Evolutionary conservation across 192 early-diverging fungal genomes (phyloP), one percentile per base, ranked within the genome.

Genomic region (Backusella sp.): DNA sequence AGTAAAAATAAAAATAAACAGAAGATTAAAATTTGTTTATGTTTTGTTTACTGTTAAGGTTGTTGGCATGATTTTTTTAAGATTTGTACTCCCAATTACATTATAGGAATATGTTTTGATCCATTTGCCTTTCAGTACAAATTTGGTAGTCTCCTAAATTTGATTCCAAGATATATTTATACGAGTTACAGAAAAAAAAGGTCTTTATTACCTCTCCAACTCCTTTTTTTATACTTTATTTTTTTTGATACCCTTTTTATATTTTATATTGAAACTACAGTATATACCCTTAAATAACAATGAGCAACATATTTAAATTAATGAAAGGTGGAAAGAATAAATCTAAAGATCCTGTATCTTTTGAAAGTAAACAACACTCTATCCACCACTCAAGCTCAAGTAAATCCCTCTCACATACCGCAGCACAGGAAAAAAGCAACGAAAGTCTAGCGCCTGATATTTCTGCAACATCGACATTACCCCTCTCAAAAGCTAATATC

Each of bases 51-150:
- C 53, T 23, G 19, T 56, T 52, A 56, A 26, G 23, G 7, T 56
- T 56, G 21, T 21, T 56, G 53, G 53, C 53, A 56, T 56, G 53
- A 56, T 62, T 62, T 26, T 59, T 62, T 62, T 28, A 28, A 62
- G 56, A 23, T 28, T 62, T 28, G 56, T 62, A 62, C 56, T 62
- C 56, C 56, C 53, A 56, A 11, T 28, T 26, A 62, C 56, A 62
- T 62, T 62, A 62, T 26, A 62, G 56, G 56, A 62, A 62, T 62
- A 62, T 62, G 56, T 62, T 62, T 62, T 62, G 56, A 11, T 62
- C 56, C 26, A 62, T 62, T 62, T 11, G 12, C 11, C 21, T 62
- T 62, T 62, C 56, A 28, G 11, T 62, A 62, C 56, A 62, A 62
- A 62, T 62, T 62, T 62, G 26, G 56, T 62, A 62, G 56, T 62